Evolutionary conservation across 2,329 filamentous ascomycete species (phyloP), one percentile per base, ranked within the genome.

Genomic region (Aspergillus fructus): DNA sequence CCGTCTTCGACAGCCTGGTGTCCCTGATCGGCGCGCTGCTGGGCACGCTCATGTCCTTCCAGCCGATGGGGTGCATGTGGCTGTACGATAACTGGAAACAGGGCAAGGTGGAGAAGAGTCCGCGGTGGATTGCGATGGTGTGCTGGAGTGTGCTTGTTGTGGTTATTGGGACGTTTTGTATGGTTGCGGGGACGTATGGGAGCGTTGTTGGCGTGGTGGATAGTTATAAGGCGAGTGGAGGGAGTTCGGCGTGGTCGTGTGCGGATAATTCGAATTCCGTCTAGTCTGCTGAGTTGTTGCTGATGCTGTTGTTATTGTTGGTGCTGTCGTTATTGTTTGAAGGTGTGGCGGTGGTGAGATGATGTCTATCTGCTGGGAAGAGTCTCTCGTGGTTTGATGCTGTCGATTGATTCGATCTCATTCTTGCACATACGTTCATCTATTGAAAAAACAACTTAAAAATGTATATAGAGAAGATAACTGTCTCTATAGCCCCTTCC

Each of bases 131-230:
- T 12, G 9, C 37, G 15, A 56, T 56, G 54, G 54, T 56, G 1
- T n/a, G 19, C 19, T 56, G 54, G 54, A 21, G 47, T 21, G 13
- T 37, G 1, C 52, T 56, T 33, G 41, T 56, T 2, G 34, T 55
- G 21, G 57, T 72, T 1, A 60, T 64, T 4, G 77, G 77, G 2
- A 69, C 63, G 0, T 81, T 80, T 56, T 62, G 79, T 13, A 79
- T 76, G 69, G 63, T 80, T 47, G 74, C 69, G 4, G 78, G 78
- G 1, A 79, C 78, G 0, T 81, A 80, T 51, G 78, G 76, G 1
- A 76, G 77, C 0, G 65, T 81, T 5, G 66, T 78, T 11, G 68
- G 65, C 3, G 77, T 79, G 33, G 71, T 77, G 5, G 67, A 74
- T 9, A 67, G 68, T 2, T 77, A 79, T 55, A 64, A 67, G 17